phyloP scores from a whole-genome alignment of 2,329 filamentous ascomycete species.

The Hypoxylon sp. region DNA sequence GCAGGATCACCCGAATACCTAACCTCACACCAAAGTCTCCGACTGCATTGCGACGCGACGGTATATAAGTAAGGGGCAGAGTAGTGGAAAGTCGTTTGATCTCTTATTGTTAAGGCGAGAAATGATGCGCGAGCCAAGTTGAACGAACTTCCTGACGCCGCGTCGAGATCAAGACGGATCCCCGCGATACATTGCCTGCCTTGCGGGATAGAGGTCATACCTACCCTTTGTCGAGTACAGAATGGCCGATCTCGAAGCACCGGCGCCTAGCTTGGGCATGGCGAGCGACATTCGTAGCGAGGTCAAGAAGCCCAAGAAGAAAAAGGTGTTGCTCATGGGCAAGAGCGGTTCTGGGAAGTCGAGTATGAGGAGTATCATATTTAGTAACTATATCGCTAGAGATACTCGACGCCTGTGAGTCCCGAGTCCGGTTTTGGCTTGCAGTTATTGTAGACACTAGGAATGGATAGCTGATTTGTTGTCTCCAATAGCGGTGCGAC shows the following conservation, averaged over 20 bases:
- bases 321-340: constrained; percentile 90
- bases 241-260: constrained; percentile 50
- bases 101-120: constrained; percentile 14
- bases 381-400: constrained; percentile 98
- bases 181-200: constrained; percentile 20
- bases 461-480: constrained; percentile 2
- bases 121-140: constrained; percentile 34
- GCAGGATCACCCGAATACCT: not conserved
- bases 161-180: constrained; percentile 28
- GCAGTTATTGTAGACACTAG: not conserved
- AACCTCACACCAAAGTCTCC: not conserved
- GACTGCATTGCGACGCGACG: constrained; percentile 2
- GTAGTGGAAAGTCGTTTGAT: not conserved
- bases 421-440: not conserved
- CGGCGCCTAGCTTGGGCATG: constrained; percentile 47
- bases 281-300: constrained; percentile 60
- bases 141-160: constrained; percentile 31
- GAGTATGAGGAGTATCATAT: constrained; percentile 98
- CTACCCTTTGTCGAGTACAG: not conserved
- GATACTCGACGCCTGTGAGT: constrained; percentile 85
- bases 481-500: constrained; percentile 77
- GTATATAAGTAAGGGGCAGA: not conserved
- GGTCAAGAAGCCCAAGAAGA: constrained; percentile 81
- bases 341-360: constrained; percentile 98
- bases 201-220: constrained; percentile 5